Conservation (phyloP, 2,329 filamentous ascomycete genomes). For the Lecanicillium sp. region DNA sequence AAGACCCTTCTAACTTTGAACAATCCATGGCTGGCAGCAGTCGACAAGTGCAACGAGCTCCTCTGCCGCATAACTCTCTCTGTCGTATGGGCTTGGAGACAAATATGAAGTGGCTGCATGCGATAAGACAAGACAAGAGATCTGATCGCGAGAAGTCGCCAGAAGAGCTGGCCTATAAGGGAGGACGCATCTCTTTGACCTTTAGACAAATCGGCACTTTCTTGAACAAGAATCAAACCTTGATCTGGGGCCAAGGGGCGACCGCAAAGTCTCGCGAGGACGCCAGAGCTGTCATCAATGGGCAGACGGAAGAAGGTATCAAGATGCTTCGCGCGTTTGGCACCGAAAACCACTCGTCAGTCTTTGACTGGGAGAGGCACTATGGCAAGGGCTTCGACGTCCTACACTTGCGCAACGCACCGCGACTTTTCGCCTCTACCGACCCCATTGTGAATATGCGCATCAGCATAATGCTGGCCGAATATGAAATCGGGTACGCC, state of each 20-base stretch:
- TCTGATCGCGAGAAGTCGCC: slow-evolving; percentile 57
- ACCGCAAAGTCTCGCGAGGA: slow-evolving; percentile 55
- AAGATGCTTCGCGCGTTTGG: slow-evolving; percentile 74
- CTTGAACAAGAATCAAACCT: slow-evolving; percentile 53
- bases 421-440: slow-evolving; percentile 44
- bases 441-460: slow-evolving; percentile 44
- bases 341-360: slow-evolving; percentile 67
- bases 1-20: slow-evolving; percentile 27
- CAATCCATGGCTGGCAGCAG: slow-evolving; percentile 23
- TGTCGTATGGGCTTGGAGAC: slow-evolving; percentile 75
- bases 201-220: slow-evolving; percentile 89
- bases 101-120: slow-evolving; percentile 84
- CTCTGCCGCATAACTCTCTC: slow-evolving; percentile 82
- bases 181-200: slow-evolving; percentile 83
- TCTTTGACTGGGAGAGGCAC: slow-evolving; percentile 66
- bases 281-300: slow-evolving; percentile 63
- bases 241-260: slow-evolving; percentile 92
- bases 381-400: slow-evolving; percentile 87
- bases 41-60: slow-evolving; percentile 60
- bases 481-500: slow-evolving; percentile 41
- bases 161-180: slow-evolving; percentile 65
- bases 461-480: slow-evolving; percentile 44
- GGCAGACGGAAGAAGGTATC: slow-evolving; percentile 58
- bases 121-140: slow-evolving; percentile 85
- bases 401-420: slow-evolving; percentile 54